Conservation (phyloP, 2,329 filamentous ascomycete genomes). For the Rhexocercosporidium sp. region DNA sequence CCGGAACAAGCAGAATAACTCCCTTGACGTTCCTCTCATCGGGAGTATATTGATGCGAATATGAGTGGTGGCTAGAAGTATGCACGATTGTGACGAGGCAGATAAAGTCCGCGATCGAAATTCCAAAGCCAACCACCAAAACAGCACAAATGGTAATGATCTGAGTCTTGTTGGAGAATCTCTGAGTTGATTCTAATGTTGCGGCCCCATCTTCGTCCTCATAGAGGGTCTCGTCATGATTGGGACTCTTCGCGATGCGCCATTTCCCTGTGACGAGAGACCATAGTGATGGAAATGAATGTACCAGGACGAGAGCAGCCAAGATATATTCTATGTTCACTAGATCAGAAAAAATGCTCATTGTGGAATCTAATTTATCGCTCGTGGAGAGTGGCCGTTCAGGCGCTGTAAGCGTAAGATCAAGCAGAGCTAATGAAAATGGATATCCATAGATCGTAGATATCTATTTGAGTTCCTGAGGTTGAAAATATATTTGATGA, state of each 20-base stretch:
- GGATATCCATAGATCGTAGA: background rate
- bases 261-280: slow-evolving; percentile 25
- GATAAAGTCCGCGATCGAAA: slow-evolving; percentile 61
- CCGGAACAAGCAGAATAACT: slow-evolving; percentile 61
- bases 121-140: slow-evolving; percentile 55
- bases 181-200: slow-evolving; percentile 63
- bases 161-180: slow-evolving; percentile 64
- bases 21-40: background rate
- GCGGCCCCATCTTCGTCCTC: slow-evolving; percentile 72
- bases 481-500: background rate
- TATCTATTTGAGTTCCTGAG: background rate
- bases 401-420: background rate
- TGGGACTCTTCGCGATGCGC: slow-evolving; percentile 21
- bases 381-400: no score
- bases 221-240: slow-evolving; percentile 49
- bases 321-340: slow-evolving; percentile 10
- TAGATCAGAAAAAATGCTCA: slow-evolving; percentile 7
- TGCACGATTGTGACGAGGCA: slow-evolving; percentile 51
- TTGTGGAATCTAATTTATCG: background rate
- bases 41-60: background rate
- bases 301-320: slow-evolving; percentile 22
- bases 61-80: slow-evolving; percentile 20
- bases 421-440: background rate
- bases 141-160: slow-evolving; percentile 59
- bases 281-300: slow-evolving; percentile 30